A percentile compares a stretch with the other conserved stretches of the same genome.
Evolutionary conservation across 1,284 basidiomycete genomes (phyloP).

Genomic region (Papiliotrema flavescens): DNA sequence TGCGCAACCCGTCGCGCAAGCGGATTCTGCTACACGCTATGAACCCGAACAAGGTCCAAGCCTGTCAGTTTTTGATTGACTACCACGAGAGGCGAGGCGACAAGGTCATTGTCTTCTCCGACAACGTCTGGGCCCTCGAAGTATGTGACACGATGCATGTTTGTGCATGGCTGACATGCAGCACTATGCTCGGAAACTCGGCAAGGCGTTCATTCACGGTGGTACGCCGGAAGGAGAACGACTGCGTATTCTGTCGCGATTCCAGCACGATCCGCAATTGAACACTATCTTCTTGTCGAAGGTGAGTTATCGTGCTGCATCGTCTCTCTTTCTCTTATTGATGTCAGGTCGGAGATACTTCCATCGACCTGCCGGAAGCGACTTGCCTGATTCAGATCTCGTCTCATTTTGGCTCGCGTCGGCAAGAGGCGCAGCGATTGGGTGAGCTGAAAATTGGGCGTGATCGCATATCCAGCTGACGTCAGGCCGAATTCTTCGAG

Average conservation of each 20-base stretch:
- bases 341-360: constrained; percentile 90
- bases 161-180: constrained; percentile 43
- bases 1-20: constrained; percentile 72
- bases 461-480: background rate
- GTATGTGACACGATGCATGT: constrained; percentile 51
- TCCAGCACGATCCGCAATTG: constrained; percentile 92
- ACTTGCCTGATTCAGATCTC: constrained; percentile 99
- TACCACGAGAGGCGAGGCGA: constrained; percentile 97
- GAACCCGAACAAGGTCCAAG: constrained; percentile 99
- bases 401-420: constrained; percentile 97
- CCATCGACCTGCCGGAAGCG: constrained; percentile 97
- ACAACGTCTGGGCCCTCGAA: constrained; percentile 96
- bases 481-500: constrained; percentile 85
- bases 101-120: constrained; percentile 99
- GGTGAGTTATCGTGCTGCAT: constrained; percentile 57
- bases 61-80: constrained; percentile 97
- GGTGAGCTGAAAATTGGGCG: constrained; percentile 53
- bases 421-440: constrained; percentile 95
- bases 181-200: constrained; percentile 92
- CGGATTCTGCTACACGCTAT: constrained; percentile 97
- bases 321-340: no score
- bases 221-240: constrained; percentile 93
- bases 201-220: constrained; percentile 95
- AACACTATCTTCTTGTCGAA: constrained; percentile 99
- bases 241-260: constrained; percentile 89